Conservation (phyloP, 208 protist genomes). For the Acanthamoeba polyphaga region DNA sequence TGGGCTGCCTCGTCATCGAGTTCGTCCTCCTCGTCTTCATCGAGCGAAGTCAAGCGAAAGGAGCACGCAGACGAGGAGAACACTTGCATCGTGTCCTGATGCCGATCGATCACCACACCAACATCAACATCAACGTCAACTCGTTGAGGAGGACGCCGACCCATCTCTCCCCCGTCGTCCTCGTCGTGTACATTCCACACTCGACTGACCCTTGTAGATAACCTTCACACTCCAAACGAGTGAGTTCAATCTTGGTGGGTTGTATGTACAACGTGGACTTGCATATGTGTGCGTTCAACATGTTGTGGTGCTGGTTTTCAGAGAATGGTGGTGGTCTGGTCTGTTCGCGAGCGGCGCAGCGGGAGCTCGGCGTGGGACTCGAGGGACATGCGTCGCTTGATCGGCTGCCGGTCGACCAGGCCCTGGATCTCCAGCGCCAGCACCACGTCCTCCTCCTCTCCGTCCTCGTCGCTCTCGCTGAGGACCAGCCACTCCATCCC, state of each 20-base stretch:
- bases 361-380: neutral
- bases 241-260: neutral
- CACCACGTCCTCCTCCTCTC: conserved; percentile 32
- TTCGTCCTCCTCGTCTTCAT: neutral
- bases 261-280: neutral
- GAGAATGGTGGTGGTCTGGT: neutral
- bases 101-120: neutral
- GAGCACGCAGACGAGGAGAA: neutral
- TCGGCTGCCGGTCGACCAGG: conserved; percentile 29
- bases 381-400: conserved; percentile 37
- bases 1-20: neutral
- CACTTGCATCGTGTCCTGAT: conserved; percentile 24
- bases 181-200: neutral
- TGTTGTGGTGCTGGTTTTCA: neutral
- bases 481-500: conserved; percentile 13
- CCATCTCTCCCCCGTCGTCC: no score
- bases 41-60: neutral
- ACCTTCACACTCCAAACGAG: neutral
- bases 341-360: neutral
- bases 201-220: neutral
- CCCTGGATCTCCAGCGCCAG: conserved; percentile 41
- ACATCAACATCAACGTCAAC: neutral
- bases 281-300: neutral
- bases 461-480: conserved; percentile 22
- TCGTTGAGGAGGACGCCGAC: neutral